Base-by-base conservation (phyloP, 2,329 filamentous ascomycete genomes). In the Mariannaea elegans region DNA sequence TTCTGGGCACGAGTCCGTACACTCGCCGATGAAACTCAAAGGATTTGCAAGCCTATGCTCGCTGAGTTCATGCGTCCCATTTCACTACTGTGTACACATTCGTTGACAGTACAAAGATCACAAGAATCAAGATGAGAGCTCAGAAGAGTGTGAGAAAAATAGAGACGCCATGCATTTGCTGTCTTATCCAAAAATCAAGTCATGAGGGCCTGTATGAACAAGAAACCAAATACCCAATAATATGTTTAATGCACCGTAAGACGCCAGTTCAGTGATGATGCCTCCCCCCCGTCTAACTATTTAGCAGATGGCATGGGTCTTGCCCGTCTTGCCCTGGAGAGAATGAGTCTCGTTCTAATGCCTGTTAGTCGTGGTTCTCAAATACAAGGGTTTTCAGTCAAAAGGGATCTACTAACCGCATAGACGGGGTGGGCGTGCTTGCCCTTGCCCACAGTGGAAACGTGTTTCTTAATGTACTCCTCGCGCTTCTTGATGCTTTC, bases 251-350 rank as follows among this genome's bases (percentile, higher is more conserved):
- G 62, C 59, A 63, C 45, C 67, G 34, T 51, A 59, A 34, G 65
- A 66, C 67, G 69, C 65, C 69, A 59, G 56, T 45, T 21, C 41
- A 62, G 23, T 48, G 9, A 51, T 24, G 14, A 50, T 61, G 51
- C 41, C 56, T 49, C 31, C 55, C 51, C 13, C 34, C 29, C 19
- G 56, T 59, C 54, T 66, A 63, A n/a, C 23, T 34, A 19, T 52
- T 69, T 86, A 97, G 78, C 94, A 97, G 59, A 96, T 82, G 36
- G 87, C 89, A 76, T 97, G 94, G 2, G 93, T 94, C 86, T 97
- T 97, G 55, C 93, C 94, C 58, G 87, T 86, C 86, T 95, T 94
- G 14, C 92, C 94, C 79, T 97, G 92, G 67, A 98, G 80, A 57
- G 90, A 94, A 78, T 98, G 94, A 68, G 87, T 86, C 80, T 97